These are phyloP conservation scores for Ananas comosus DNA, from an alignment of 176 grass and related monocot species.

Conservation along the genomic window DNA sequence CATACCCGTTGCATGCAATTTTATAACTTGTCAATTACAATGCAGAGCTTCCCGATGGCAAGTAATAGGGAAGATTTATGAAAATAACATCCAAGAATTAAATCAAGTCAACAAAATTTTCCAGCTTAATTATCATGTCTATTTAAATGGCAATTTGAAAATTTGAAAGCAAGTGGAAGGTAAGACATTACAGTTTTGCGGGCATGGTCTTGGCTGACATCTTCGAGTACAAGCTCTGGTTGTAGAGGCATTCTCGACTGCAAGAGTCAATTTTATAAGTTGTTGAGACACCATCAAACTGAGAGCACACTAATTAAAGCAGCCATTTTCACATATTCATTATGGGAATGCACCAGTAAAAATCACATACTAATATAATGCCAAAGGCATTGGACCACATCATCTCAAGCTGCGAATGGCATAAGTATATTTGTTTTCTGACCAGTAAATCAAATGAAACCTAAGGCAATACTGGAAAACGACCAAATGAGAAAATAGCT, in stretches of 20 bases:
- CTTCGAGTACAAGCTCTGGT: slow-evolving; percentile 89
- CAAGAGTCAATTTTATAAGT: slow-evolving; percentile 1
- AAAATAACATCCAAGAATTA: too few species aligned
- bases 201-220: slow-evolving; percentile 98
- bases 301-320: not conserved
- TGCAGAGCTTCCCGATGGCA: too few species aligned
- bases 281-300: not conserved
- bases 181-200: slow-evolving; percentile 63
- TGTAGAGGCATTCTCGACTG: slow-evolving; percentile 77
- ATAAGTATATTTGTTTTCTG: too few species aligned
- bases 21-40: too few species aligned
- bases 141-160: slow-evolving; percentile 3
- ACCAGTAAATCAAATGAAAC: too few species aligned
- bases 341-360: not conserved
- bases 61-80: too few species aligned
- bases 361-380: not conserved
- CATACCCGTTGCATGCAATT: too few species aligned
- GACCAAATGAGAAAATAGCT: too few species aligned
- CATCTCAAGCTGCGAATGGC: not conserved
- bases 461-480: too few species aligned
- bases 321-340: not conserved
- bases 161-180: slow-evolving; percentile 7
- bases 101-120: too few species aligned
- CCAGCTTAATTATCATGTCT: too few species aligned
- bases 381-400: not conserved